Percentiles rank a stretch among this genome's conserved stretches.
phyloP scores from a whole-genome alignment of 139 green algal species.

The Trebouxia sp. region DNA sequence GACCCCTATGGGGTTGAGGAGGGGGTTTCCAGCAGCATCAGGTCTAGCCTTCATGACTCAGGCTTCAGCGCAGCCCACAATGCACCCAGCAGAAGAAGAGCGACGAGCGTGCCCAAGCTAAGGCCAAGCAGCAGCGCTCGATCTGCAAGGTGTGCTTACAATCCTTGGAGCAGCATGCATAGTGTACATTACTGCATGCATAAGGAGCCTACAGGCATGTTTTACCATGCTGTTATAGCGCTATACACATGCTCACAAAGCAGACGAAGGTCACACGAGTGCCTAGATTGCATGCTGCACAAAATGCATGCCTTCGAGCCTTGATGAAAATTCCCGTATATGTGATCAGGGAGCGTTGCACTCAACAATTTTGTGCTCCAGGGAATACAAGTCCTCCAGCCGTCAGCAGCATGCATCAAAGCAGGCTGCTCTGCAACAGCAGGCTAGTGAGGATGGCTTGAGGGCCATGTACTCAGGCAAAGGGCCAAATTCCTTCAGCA shows the following conservation, averaged over 20 bases:
- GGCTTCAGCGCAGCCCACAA: background rate
- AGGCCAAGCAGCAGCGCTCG: background rate
- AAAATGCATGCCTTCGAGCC: no score
- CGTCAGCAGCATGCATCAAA: background rate
- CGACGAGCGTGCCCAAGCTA: background rate
- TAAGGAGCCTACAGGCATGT: no score
- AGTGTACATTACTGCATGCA: no score
- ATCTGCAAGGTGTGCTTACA: background rate
- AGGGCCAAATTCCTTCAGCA: no score
- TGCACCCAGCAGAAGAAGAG: background rate
- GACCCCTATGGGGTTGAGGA: conserved; percentile 2
- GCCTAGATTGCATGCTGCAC: no score
- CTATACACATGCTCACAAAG: no score
- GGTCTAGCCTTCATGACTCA: background rate
- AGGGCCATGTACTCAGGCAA: background rate
- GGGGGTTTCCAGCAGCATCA: background rate
- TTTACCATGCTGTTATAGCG: no score
- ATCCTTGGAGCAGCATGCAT: background rate
- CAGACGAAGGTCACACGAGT: no score
- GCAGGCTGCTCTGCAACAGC: conserved; percentile 9
- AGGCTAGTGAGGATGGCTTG: background rate
- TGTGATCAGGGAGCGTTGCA: background rate
- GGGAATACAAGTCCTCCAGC: conserved; percentile 31
- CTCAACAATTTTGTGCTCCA: background rate
- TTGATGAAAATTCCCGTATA: no score